Evolutionary conservation across 805 yeast species (phyloP), one percentile per base, ranked within the genome.

Genomic region (baker's yeast (Saccharomyces cerevisiae)): DNA sequence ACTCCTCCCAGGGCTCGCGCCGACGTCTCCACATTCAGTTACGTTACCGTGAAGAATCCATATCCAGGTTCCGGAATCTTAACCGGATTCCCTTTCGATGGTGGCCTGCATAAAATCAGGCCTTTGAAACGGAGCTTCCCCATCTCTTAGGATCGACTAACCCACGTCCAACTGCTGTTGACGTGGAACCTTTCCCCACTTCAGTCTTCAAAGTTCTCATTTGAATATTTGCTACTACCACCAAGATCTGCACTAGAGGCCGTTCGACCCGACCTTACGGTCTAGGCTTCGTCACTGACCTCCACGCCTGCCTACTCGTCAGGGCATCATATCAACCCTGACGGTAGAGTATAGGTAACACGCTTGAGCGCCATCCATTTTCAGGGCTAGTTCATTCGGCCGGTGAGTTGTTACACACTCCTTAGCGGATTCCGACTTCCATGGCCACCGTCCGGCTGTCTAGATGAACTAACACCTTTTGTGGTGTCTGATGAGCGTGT

Each of bases 391-490:
- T 69, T 69, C 74, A 72, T 72, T 71, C 76, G 73, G 73, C 78
- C 78, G 80, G 80, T 76, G 79, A 75, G 79, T 75, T 70, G 71
- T 70, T 67, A 69, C 75, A 71, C 76, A 75, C 73, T 75, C 79
- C 80, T 76, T 76, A 75, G 79, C 78, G 79, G 79, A 75, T 77
- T 73, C 79, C 78, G 69, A 70, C 76, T 72, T 73, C 73, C 68
- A 69, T 66, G 75, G 80, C 80, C 73, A 76, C 79, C 79, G 79
- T 75, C 79, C 79, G 76, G 77, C 73, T 67, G 70, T 70, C 75
- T 72, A 64, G 68, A 69, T 68, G 71, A 68, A 70, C 73, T 68
- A 72, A 71, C 74, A 71, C 75, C 74, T 70, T 69, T 72, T 72
- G 74, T 71, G 75, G 74, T 69, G 71, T 70, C 73, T 70, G 72